Evolutionary conservation across 257 asterid genomes (phyloP), one percentile per base, ranked within the genome.

Genomic region (Salvia hispanica): DNA sequence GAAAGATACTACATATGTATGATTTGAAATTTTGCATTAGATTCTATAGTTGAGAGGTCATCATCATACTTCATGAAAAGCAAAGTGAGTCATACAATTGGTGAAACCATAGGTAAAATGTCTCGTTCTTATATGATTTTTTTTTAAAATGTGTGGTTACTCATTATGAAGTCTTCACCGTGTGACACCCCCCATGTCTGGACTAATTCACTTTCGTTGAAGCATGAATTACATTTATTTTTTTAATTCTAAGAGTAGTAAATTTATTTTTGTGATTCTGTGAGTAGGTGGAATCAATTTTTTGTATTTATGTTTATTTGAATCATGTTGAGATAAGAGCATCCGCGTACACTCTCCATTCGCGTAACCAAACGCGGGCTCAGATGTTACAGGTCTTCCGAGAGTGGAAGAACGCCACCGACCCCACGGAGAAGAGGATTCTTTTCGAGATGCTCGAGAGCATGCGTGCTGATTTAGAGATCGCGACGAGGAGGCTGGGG

Each of bases 21-120:
- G 55, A n/a, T n/a, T 51, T 44, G 0, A 54, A 11, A 66, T 16
- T 55, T 9, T 43, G 70, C 70, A 62, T 46, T 55, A 50, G 46
- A 50, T 53, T 56, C 43, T 16, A 72, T 7, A 54, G 76, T 72
- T 72, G 66, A 72, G 71, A 46, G 1, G 76, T 72, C 76, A 34
- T 53, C 43, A 34, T 63, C 72, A 48, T 18, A 47, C 36, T 45
- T 34, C 7, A 14, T 62, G 7, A 42, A 52, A 53, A 10, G 52
- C 45, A 46, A 33, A 40, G 5, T 18, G 42, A 65, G 31, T 64
- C 56, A 56, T 47, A 40, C 46, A 57, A 72, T 39, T 18, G 45
- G 43, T n/a, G 51, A 46, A 39, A 47, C 57, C 25, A 37, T n/a
- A 55, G 46, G 59, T 46, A 46, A 36, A 55, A 62, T 62, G 69